Base-by-base conservation (phyloP, 2,329 filamentous ascomycete genomes). In the Fusarium poae region DNA sequence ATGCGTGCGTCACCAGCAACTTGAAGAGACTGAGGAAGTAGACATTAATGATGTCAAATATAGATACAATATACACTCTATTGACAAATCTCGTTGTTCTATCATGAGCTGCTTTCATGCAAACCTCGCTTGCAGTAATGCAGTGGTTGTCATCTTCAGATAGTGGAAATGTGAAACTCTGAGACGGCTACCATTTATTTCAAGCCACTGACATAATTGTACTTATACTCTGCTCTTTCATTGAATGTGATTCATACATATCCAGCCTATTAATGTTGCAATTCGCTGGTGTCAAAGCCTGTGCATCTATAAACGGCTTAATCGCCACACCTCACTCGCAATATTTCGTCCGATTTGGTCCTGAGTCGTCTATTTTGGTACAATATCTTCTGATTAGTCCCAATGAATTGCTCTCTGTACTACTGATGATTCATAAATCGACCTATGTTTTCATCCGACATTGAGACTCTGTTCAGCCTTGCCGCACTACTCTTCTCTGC, bases 91-190 rank as follows among this genome's bases (percentile, higher is more conserved):
- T 25, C 18, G 18, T n/a, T 48, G 18, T 35, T 48, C 15, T 29
- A 25, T 15, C 21, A 29, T 35, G 15, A 30, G 30, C 10, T 57
- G 21, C 20, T n/a, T 21, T 10, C 6, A 21, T 25, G n/a, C 35
- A 25, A 30, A n/a, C 42, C 30, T 65, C 60, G 53, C 46, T 49
- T 53, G 23, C 16, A 23, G 16, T 48, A 39, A 16, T 27, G 30
- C 70, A 68, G 67, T 82, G 79, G 37, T 76, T 70, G 20, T 68
- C 39, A 39, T 77, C 70, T 53, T 72, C 64, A 53, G 75, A 77
- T 78, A 43, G 76, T 76, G 55, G 75, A 74, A 66, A 79, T 75
- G 11, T 71, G 71, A 12, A 78, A 74, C 51, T 75, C 75, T 54
- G 78, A 74, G 13, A 73, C 67, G 43, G 65, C 54, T 48, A 67